Percentiles rank a stretch among this genome's conserved stretches.
phyloP scores from a whole-genome alignment of 2,329 filamentous ascomycete genomes.

The Sporothrix brasiliensis region DNA sequence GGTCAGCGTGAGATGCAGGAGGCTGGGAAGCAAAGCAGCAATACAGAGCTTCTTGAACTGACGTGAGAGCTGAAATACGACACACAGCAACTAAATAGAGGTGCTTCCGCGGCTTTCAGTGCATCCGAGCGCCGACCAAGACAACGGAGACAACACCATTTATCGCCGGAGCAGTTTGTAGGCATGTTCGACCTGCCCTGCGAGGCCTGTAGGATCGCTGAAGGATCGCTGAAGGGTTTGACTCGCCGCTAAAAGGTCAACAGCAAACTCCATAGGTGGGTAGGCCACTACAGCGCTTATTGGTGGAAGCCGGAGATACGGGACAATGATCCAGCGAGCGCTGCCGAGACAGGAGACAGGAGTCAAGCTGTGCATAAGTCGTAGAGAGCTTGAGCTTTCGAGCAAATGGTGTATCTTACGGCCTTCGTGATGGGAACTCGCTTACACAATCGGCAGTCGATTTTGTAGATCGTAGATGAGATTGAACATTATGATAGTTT shows the following conservation, averaged over 20 bases:
- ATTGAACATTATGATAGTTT: background rate
- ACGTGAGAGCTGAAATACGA: no score
- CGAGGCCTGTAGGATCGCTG: background rate
- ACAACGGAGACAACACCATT: constrained; percentile 7
- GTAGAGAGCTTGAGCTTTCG: background rate
- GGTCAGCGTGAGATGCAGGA: background rate
- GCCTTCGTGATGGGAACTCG: no score
- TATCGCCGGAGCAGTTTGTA: constrained; percentile 8
- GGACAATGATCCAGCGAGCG: constrained; percentile 22
- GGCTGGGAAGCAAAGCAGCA: background rate
- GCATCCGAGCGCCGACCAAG: background rate
- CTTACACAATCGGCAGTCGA: no score
- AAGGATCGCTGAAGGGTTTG: background rate
- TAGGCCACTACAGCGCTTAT: background rate
- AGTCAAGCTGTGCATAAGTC: background rate
- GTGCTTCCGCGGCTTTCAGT: constrained; percentile 3
- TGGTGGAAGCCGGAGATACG: constrained; percentile 3
- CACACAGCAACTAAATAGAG: background rate
- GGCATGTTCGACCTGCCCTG: background rate
- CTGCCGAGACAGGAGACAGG: constrained; percentile 23
- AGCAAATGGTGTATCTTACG: background rate
- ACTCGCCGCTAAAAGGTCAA: background rate
- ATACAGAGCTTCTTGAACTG: background rate
- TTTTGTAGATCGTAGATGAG: background rate
- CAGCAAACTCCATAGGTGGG: background rate